Base-by-base conservation (phyloP, 306 rosid genomes). In the Luffa acutangula region DNA sequence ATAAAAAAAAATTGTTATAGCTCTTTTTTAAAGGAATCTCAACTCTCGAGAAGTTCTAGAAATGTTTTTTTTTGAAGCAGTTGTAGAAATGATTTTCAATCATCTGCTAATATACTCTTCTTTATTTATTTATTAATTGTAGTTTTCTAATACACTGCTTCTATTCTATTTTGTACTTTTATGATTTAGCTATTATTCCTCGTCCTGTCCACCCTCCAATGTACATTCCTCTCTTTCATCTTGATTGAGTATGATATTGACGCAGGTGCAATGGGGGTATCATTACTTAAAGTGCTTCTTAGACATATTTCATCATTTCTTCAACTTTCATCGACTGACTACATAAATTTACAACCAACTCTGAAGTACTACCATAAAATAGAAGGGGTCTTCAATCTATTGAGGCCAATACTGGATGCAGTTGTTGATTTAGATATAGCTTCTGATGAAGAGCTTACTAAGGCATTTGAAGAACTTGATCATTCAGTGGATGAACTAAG, bases 261-360 rank as follows among this genome's bases (percentile, higher is more conserved):
- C 80, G 81, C 96, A 96, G 98, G 97, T 85, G 84, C 67, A 82
- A 93, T 96, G 99, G 96, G 89, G 94, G 87, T 90, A 87, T 88
- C 98, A 36, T 71, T 89, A 81, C 85, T 96, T 65, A 93, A 88
- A 80, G 83, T 81, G 79, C 89, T 96, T 56, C 89, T 88, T 43
- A 82, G 87, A 79, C 89, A 83, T 65, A 88, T 93, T 83, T 86
- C 99, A 75, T 91, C 97, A 25, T 91, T 86, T 87, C 84, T 91
- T 83, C 88, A 85, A 83, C 76, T 89, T 77, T 83, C 97, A 14
- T 85, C 85, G 72, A 80, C 90, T 83, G 96, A 88, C 80, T 89
- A 87, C 83, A 82, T 82, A 77, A 87, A 84, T 78, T 80, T 86
- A 31, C 97, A 91, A 82, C 93, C 90, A 13, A 87, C 85, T 85